These are phyloP conservation scores for Pseudopithomyces maydicus DNA, from an alignment of 2,329 filamentous ascomycete genomes.

Conservation along the genomic window DNA sequence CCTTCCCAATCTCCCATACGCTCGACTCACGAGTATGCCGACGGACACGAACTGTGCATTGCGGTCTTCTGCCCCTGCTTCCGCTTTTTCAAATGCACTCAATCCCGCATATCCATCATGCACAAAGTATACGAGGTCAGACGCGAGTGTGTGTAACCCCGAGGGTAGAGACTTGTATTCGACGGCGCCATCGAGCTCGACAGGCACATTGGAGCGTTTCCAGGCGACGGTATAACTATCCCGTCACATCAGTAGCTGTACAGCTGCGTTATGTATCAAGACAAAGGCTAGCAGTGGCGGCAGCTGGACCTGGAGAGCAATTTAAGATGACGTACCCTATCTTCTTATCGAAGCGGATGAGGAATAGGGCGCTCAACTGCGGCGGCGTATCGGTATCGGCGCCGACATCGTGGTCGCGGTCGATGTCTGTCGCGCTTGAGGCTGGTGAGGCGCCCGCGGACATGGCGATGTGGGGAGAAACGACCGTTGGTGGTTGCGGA, in stretches of 20 bases:
- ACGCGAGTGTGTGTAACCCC: conserved; percentile 83
- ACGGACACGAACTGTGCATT: conserved; percentile 94
- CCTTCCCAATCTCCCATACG: conserved; percentile 81
- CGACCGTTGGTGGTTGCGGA: conserved; percentile 3
- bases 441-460: conserved; percentile 26
- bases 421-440: conserved; percentile 37
- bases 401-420: conserved; percentile 14
- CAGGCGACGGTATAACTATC: conserved; percentile 79
- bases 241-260: conserved; percentile 14
- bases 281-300: neutral
- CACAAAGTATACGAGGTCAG: conserved; percentile 91
- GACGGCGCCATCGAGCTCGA: conserved; percentile 78
- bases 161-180: conserved; percentile 97
- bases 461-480: conserved; percentile 19
- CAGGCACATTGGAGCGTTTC: conserved; percentile 72
- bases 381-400: conserved; percentile 26
- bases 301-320: neutral
- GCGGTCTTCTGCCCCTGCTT: conserved; percentile 76
- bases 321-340: conserved; percentile 66
- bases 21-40: conserved; percentile 83
- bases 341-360: conserved; percentile 91
- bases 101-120: conserved; percentile 84
- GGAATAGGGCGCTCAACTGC: conserved; percentile 72
- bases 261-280: neutral
- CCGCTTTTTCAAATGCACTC: conserved; percentile 87